Conservation (phyloP, 2,329 filamentous ascomycete genomes). For the Trichoderma guizhouense region DNA sequence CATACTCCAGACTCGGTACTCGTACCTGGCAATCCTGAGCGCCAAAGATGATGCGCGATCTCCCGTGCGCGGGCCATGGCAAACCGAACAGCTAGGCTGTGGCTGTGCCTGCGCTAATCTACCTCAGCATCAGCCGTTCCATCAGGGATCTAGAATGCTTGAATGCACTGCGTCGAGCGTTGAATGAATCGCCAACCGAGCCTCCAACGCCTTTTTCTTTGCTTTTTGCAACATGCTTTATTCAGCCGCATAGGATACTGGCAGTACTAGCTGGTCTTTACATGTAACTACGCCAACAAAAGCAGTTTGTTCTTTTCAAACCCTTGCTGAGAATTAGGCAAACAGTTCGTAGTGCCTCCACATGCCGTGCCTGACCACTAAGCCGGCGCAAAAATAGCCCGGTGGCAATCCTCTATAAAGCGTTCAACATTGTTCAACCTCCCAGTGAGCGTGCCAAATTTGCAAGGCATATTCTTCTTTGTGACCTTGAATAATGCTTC, state of each 20-base stretch:
- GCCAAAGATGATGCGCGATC: neutral
- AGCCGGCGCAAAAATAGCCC: constrained; percentile 3
- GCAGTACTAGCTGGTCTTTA: too few relatives aligned
- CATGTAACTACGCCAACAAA: too few relatives aligned
- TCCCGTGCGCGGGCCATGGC: neutral
- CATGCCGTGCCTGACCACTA: neutral
- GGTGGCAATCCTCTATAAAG: neutral
- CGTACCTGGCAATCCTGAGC: neutral
- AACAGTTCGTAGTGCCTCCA: neutral
- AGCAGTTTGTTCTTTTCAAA: neutral
- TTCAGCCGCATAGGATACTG: neutral
- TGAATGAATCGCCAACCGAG: neutral
- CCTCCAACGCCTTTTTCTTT: neutral
- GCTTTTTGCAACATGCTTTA: neutral
- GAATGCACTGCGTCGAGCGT: neutral
- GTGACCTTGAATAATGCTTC: neutral
- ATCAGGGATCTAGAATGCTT: neutral
- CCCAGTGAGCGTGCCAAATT: neutral
- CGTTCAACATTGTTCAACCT: neutral
- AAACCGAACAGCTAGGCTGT: neutral
- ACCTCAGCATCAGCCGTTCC: neutral
- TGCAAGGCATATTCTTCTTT: neutral
- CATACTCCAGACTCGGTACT: neutral
- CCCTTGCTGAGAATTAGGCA: neutral
- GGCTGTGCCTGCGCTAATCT: neutral